Percentiles rank a stretch among this genome's conserved stretches.
phyloP scores from a whole-genome alignment of 2,329 filamentous ascomycete species.

The Acephala macrosclerotiorum region DNA sequence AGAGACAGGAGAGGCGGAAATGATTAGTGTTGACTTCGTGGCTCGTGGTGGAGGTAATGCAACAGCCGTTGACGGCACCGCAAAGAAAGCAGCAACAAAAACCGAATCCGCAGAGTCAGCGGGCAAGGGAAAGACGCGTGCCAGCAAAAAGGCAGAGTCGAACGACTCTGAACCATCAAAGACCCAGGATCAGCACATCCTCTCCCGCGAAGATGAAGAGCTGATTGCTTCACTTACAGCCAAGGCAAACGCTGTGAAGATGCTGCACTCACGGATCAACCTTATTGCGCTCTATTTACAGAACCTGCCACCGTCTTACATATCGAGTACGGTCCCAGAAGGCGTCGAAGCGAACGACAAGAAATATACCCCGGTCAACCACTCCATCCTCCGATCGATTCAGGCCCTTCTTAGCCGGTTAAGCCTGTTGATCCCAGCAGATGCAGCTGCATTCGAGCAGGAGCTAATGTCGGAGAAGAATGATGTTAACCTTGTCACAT shows the following conservation, averaged over 20 bases:
- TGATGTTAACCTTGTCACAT: constrained; percentile 79
- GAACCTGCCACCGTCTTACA: constrained; percentile 71
- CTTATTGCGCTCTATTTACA: constrained; percentile 81
- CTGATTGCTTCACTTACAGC: constrained; percentile 75
- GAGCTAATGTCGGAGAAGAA: constrained; percentile 82
- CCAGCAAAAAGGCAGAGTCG: constrained; percentile 40
- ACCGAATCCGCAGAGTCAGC: neutral
- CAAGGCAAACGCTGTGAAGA: constrained; percentile 92
- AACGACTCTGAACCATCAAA: constrained; percentile 39
- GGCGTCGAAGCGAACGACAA: constrained; percentile 37
- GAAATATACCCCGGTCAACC: constrained; percentile 50
- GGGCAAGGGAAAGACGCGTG: constrained; percentile 40
- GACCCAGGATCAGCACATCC: constrained; percentile 59
- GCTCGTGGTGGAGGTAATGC: constrained; percentile 86
- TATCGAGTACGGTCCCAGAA: constrained; percentile 54
- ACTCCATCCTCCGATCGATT: constrained; percentile 85
- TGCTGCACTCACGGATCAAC: constrained; percentile 80
- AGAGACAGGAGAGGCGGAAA: constrained; percentile 94
- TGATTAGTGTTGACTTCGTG: constrained; percentile 96
- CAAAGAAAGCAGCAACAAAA: constrained; percentile 33
- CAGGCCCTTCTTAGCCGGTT: constrained; percentile 85
- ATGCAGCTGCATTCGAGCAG: constrained; percentile 68
- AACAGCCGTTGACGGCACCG: constrained; percentile 58
- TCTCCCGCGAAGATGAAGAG: constrained; percentile 68
- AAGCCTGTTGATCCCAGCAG: constrained; percentile 78